These are phyloP conservation scores for Starmerella bombi DNA, from an alignment of 805 yeast genomes.

Conservation along the genomic window DNA sequence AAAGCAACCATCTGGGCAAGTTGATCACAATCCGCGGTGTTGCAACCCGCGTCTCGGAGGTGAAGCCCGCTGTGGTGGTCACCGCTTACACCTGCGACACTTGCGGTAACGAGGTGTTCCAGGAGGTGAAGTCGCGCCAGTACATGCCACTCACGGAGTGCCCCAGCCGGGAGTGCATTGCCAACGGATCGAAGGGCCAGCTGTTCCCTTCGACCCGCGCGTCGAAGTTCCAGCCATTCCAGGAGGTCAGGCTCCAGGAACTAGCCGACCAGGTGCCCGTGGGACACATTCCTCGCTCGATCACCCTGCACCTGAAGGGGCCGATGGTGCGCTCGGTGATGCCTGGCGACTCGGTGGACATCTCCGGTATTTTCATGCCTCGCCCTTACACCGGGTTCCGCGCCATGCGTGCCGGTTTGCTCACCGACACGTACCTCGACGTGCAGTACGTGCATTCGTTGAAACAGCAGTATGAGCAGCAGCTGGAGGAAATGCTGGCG, in stretches of 20 bases:
- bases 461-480: constrained; percentile 65
- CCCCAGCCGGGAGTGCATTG: constrained; percentile 62
- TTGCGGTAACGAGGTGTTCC: constrained; percentile 94
- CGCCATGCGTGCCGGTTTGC: constrained; percentile 81
- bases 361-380: constrained; percentile 85
- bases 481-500: constrained; percentile 32
- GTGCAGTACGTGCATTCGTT: constrained; percentile 79
- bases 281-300: constrained; percentile 88
- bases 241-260: constrained; percentile 90
- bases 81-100: constrained; percentile 95
- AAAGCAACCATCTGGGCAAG: constrained; percentile 71
- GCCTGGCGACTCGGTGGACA: constrained; percentile 93
- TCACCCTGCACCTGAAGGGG: constrained; percentile 83
- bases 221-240: constrained; percentile 87
- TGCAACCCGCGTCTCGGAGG: constrained; percentile 90
- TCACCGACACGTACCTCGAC: constrained; percentile 87
- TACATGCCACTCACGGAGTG: constrained; percentile 85
- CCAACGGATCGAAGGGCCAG: constrained; percentile 76
- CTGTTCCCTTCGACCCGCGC: constrained; percentile 89
- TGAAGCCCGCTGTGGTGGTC: constrained; percentile 80
- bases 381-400: constrained; percentile 90
- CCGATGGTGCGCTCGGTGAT: constrained; percentile 71
- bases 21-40: constrained; percentile 86
- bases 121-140: constrained; percentile 73
- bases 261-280: constrained; percentile 93